A percentile compares a stretch with the other conserved stretches of the same genome.
Conservation (phyloP, 2,329 filamentous ascomycete species). For the Amauroascus niger region DNA sequence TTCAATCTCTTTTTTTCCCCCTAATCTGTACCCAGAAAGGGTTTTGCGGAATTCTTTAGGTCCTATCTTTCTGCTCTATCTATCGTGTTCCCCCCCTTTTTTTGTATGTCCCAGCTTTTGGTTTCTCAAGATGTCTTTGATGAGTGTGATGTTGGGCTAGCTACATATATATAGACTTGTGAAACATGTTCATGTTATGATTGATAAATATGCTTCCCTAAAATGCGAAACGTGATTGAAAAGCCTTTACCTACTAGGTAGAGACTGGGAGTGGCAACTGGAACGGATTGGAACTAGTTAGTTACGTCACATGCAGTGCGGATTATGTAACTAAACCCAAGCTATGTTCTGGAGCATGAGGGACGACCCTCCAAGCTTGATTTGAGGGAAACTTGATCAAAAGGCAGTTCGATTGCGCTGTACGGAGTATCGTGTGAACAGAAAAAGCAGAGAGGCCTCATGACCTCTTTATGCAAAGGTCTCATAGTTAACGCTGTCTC, state of each 20-base stretch:
- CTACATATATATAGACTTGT: conserved; percentile 9
- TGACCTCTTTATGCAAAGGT: neutral
- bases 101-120: neutral
- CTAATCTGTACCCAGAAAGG: neutral
- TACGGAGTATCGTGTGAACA: no score
- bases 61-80: neutral
- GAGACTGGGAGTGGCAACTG: neutral
- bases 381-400: neutral
- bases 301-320: neutral
- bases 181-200: neutral
- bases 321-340: conserved; percentile 1
- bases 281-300: no score
- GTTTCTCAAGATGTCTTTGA: neutral
- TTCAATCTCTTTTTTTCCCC: neutral
- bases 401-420: neutral
- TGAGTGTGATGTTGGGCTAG: conserved; percentile 3
- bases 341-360: neutral
- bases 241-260: neutral
- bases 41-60: neutral
- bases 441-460: neutral
- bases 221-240: neutral
- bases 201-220: neutral
- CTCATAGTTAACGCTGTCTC: neutral
- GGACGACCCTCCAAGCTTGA: neutral
- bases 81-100: neutral